phyloP scores from a whole-genome alignment of 345 rosid species.

The Populus simonii region DNA sequence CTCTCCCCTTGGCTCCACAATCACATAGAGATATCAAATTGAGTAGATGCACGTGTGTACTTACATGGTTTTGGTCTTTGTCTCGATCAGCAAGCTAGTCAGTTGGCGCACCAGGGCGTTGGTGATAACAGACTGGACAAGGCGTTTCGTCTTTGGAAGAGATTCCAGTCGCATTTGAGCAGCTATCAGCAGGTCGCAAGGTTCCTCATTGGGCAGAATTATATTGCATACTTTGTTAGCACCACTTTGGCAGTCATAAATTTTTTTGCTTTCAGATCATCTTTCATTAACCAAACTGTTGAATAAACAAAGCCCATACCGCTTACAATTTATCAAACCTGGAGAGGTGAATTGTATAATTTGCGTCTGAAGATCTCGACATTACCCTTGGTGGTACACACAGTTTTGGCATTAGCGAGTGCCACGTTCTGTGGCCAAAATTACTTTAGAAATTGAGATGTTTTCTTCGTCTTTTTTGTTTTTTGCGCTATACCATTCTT shows the following conservation, averaged over 20 bases:
- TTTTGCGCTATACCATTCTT: too few relatives aligned
- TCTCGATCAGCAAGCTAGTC: conserved; percentile 72
- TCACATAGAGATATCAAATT: not conserved
- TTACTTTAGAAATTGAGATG: not conserved
- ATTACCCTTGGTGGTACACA: not conserved
- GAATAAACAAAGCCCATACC: not conserved
- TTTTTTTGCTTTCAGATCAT: not conserved
- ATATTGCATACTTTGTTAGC: not conserved
- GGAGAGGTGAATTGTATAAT: not conserved
- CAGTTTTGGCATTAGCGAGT: not conserved
- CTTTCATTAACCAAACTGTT: conserved; percentile 1
- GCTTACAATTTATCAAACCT: not conserved
- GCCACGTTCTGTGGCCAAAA: not conserved
- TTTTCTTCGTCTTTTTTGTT: not conserved
- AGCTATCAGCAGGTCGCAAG: not conserved
- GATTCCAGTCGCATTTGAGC: conserved; percentile 82
- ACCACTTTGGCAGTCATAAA: not conserved
- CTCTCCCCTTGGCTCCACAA: not conserved
- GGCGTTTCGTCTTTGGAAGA: conserved; percentile 86
- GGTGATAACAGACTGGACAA: conserved; percentile 84
- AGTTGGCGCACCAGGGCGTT: conserved; percentile 95
- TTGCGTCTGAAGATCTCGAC: not conserved
- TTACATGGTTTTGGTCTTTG: not conserved
- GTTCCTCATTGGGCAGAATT: not conserved
- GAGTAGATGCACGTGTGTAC: not conserved